Evolutionary conservation across 2,329 filamentous ascomycete species (phyloP), one percentile per base, ranked within the genome.

Genomic region (Dactylellina parvicollis): DNA sequence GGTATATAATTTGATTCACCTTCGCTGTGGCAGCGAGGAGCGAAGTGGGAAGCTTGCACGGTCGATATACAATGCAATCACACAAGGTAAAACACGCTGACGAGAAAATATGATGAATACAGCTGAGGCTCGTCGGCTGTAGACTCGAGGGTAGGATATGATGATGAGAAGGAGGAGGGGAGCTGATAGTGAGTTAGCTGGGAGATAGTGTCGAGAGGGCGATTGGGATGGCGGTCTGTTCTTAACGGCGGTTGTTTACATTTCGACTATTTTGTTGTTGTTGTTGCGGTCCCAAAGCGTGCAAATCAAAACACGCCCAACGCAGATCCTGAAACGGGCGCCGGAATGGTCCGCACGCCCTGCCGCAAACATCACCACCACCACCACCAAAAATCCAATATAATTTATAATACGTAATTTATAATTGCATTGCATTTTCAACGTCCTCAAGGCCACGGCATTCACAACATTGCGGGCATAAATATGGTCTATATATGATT

Each of bases 231-330:
- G 36, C 30, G 42, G 16, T n/a, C 14, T 14, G n/a, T 18, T 26
- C 34, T 32, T 59, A 40, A 30, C 16, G 20, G 8, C 36, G 38
- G 18, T 66, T 66, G 69, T 73, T 73, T 73, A 65, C 60, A 60
- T 59, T 56, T 49, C 24, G 12, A 49, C 30, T 40, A 57, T 57
- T 22, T 57, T 66, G 36, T 69, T 73, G 69, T 73, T 65, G 67
- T 64, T 62, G 59, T 52, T 72, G 57, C 40, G 30, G 28, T 12
- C 59, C 67, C 59, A 55, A 72, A 72, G 49, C 60, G 69, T 73
- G 38, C 69, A 73, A 66, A 73, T 61, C 69, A 73, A 73, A 73
- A 73, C 69, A 73, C 47, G 59, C 59, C 20, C 59, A 65, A 59
- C 34, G 26, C 67, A 59, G 52, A 59, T 16, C 2, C 24, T 22